Evolutionary conservation across 352 stramenopile species (phyloP).

Genomic region (Globisporangium cylindrosporum): DNA sequence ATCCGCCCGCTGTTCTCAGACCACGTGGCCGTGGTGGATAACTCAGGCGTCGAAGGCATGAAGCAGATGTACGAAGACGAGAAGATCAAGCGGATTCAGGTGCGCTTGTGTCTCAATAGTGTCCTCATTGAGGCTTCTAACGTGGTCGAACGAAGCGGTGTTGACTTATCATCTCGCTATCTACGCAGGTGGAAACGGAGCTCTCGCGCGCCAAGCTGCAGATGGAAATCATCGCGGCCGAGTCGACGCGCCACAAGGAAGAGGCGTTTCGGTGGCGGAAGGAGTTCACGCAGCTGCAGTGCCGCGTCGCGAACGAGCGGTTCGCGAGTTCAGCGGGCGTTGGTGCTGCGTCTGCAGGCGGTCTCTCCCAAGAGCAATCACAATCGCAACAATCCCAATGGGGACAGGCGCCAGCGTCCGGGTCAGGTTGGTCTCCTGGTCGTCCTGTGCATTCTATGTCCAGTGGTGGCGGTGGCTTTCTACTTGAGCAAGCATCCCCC

Average conservation of each 20-base stretch:
- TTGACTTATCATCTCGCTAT: neutral
- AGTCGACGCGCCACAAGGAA: slow-evolving; percentile 21
- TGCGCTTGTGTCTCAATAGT: slow-evolving; percentile 6
- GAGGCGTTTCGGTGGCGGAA: slow-evolving; percentile 35
- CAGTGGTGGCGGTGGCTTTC: slow-evolving; percentile 2
- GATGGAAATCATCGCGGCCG: slow-evolving; percentile 25
- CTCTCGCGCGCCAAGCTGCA: slow-evolving; percentile 38
- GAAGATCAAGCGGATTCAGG: slow-evolving; percentile 37
- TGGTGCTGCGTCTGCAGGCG: neutral
- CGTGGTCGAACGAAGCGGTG: no score
- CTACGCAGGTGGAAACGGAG: slow-evolving; percentile 36
- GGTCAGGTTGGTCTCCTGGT: slow-evolving; percentile 1
- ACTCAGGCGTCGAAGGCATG: slow-evolving; percentile 56
- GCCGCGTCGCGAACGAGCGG: slow-evolving; percentile 19
- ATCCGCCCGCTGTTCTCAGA: slow-evolving; percentile 65
- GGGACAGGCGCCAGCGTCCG: neutral
- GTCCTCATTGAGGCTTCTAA: neutral
- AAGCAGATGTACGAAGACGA: slow-evolving; percentile 58
- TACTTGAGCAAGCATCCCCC: neutral
- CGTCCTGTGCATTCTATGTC: neutral
- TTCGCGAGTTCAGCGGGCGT: slow-evolving; percentile 9
- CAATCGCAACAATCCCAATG: neutral
- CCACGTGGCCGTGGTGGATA: slow-evolving; percentile 75
- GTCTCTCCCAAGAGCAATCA: neutral
- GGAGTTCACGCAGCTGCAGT: slow-evolving; percentile 25